Conservation (phyloP, 2,329 filamentous ascomycete species). For the Blastomyces silverae region DNA sequence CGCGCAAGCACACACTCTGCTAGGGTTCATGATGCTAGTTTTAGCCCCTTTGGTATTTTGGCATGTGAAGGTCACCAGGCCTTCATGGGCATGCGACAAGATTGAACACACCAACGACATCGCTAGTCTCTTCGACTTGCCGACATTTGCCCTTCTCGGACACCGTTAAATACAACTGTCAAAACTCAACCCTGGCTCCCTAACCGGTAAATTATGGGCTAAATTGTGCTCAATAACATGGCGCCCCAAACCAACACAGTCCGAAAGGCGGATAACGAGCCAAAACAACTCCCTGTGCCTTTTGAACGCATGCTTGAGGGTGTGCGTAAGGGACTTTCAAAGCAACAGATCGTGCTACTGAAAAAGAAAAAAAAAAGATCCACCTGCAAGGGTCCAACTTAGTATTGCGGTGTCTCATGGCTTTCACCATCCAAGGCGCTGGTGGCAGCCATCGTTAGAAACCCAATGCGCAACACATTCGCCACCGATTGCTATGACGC, state of each 20-base stretch:
- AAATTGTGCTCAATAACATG: background rate
- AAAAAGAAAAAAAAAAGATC: background rate
- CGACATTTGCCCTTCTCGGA: background rate
- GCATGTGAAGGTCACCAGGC: background rate
- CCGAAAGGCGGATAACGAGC: background rate
- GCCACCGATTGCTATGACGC: constrained; percentile 3
- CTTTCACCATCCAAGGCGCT: background rate
- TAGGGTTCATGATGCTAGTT: background rate
- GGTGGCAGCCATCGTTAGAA: background rate
- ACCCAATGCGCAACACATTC: background rate
- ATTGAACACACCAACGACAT: background rate
- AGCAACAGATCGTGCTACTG: background rate
- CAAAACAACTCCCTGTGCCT: background rate
- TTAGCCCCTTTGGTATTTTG: background rate
- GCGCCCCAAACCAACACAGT: background rate
- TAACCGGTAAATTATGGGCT: background rate
- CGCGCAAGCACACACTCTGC: background rate
- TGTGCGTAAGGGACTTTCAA: background rate
- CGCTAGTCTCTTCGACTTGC: background rate
- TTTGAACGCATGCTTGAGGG: background rate
- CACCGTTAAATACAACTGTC: background rate
- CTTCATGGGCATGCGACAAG: background rate
- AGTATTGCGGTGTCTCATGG: background rate
- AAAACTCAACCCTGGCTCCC: background rate
- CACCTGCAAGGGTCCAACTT: background rate